Evolutionary conservation across 2,329 filamentous ascomycete species (phyloP).

Genomic region (Gremmenia infestans): DNA sequence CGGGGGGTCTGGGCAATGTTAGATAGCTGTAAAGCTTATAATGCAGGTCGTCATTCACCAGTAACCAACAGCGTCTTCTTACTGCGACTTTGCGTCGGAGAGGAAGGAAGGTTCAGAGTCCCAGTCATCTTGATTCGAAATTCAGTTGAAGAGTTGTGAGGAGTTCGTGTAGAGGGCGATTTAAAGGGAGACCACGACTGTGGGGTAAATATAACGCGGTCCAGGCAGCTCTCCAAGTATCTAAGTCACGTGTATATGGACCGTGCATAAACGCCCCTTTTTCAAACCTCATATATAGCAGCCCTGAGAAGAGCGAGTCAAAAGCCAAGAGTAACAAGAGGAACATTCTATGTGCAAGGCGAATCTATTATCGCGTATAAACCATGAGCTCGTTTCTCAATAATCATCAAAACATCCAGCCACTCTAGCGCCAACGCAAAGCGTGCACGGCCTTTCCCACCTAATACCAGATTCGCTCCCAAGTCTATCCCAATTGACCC

Average conservation of each 20-base stretch:
- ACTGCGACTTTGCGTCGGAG: slow-evolving; percentile 16
- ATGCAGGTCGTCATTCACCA: slow-evolving; percentile 9
- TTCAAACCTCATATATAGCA: no score
- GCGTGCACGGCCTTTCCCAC: background rate
- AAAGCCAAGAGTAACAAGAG: no score
- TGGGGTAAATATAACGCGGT: slow-evolving; percentile 4
- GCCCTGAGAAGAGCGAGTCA: no score
- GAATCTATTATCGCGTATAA: background rate
- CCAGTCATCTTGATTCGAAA: slow-evolving; percentile 13
- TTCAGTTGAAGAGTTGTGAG: background rate
- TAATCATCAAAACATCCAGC: background rate
- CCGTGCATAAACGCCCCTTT: no score
- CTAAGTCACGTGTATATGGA: background rate
- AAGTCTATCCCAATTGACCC: background rate
- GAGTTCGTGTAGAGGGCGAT: background rate
- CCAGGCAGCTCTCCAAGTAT: background rate
- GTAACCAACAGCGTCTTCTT: slow-evolving; percentile 19
- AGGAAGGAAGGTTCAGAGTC: slow-evolving; percentile 10
- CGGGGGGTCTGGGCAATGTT: slow-evolving; percentile 42
- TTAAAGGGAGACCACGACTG: background rate
- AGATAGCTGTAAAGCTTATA: background rate
- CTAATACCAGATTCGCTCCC: background rate
- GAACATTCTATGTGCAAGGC: background rate
- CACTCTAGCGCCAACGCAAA: background rate
- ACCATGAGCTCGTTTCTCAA: background rate